Conservation (phyloP, 1,139 yeast genomes). For the Geotrichum carabidarum region DNA sequence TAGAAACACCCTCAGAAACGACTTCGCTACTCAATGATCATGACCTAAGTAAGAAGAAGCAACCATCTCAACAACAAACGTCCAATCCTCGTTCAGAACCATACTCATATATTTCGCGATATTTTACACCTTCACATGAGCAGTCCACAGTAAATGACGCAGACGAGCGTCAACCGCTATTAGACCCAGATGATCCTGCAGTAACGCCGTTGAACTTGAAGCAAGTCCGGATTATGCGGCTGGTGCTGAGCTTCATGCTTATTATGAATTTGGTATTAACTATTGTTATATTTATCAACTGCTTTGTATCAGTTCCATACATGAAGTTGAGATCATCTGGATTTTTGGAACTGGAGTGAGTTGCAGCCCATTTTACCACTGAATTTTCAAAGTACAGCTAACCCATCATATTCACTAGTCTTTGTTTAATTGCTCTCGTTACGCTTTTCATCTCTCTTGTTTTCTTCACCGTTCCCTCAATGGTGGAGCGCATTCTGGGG, state of each 20-base stretch:
- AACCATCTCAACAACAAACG: too few relatives aligned
- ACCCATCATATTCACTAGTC: conserved; percentile 19
- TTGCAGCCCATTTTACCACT: background rate
- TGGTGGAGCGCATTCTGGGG: conserved; percentile 52
- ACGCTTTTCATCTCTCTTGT: conserved; percentile 48
- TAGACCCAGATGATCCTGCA: conserved; percentile 47
- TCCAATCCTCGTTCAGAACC: background rate
- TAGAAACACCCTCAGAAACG: background rate
- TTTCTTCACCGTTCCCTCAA: conserved; percentile 56
- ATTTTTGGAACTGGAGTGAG: conserved; percentile 49
- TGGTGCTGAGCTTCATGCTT: conserved; percentile 43
- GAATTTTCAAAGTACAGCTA: background rate
- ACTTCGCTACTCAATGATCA: background rate
- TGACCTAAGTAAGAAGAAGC: too few relatives aligned
- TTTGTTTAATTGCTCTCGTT: conserved; percentile 46
- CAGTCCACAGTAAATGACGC: background rate
- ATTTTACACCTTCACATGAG: too few relatives aligned
- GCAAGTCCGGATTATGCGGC: conserved; percentile 44
- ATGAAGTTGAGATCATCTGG: conserved; percentile 56
- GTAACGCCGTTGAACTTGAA: conserved; percentile 53
- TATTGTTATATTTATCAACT: conserved; percentile 48
- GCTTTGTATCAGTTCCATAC: conserved; percentile 48
- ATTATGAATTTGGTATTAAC: conserved; percentile 43
- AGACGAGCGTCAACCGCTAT: conserved; percentile 1
- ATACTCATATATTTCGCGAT: background rate